Conservation (phyloP, 169 alveolate species). For the Pseudocohnilembus persalinus region DNA sequence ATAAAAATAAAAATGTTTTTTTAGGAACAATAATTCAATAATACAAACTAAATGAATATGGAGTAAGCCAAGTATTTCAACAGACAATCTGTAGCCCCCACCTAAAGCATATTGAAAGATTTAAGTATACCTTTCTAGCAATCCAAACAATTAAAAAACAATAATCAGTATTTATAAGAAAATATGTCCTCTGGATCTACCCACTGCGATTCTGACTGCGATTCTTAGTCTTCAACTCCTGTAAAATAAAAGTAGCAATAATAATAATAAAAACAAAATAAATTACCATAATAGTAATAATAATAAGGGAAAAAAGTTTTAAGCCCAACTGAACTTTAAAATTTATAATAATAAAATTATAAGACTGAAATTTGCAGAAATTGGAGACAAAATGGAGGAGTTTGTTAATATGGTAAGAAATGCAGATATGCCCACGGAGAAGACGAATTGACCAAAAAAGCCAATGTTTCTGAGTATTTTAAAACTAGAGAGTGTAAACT, state of each 20-base stretch:
- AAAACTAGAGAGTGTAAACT: constrained; percentile 77
- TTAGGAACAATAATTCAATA: not conserved
- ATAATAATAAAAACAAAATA: too few relatives aligned
- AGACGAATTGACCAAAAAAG: constrained; percentile 59
- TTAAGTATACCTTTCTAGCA: too few relatives aligned
- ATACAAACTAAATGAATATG: not conserved
- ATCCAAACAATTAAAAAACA: too few relatives aligned
- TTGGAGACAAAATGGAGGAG: constrained; percentile 61
- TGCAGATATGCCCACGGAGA: constrained; percentile 84
- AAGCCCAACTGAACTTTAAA: not conserved
- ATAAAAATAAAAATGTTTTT: not conserved
- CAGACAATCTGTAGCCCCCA: not conserved
- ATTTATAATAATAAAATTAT: constrained; percentile 61
- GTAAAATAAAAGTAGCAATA: not conserved
- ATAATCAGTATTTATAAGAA: not conserved
- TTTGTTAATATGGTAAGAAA: constrained; percentile 76
- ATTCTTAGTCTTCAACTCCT: not conserved
- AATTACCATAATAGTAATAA: too few relatives aligned
- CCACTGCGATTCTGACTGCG: not conserved
- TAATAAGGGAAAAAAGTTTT: too few relatives aligned
- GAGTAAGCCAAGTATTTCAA: not conserved
- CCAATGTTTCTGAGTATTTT: constrained; percentile 59
- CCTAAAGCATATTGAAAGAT: not conserved
- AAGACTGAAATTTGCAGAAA: constrained; percentile 83
- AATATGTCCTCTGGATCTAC: not conserved